Evolutionary conservation across 2,329 filamentous ascomycete species (phyloP).

Genomic region (Dothiorella sarmentorum): DNA sequence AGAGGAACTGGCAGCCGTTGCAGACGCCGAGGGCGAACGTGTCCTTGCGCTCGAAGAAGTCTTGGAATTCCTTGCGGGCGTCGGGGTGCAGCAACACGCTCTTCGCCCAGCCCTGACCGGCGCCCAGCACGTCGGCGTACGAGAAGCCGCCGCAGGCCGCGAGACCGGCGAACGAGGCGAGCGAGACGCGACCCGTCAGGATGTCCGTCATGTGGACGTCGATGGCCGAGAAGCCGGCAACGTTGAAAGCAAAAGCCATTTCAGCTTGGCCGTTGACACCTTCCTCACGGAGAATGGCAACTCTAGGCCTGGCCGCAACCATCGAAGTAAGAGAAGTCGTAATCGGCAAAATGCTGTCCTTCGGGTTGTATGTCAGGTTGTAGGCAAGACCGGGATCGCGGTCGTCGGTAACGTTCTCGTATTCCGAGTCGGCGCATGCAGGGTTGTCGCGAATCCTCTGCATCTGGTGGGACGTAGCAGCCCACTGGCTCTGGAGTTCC

Average conservation of each 20-base stretch:
- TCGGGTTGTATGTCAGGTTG: conserved; percentile 75
- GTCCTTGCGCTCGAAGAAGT: conserved; percentile 82
- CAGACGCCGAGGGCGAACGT: conserved; percentile 93
- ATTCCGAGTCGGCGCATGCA: conserved; percentile 80
- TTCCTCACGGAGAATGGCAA: conserved; percentile 92
- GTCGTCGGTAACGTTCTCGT: conserved; percentile 68
- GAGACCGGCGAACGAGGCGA: conserved; percentile 79
- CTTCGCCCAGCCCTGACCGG: conserved; percentile 96
- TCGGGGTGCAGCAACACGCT: conserved; percentile 80
- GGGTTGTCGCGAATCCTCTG: conserved; percentile 88
- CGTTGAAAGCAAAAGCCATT: conserved; percentile 94
- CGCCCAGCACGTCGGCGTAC: conserved; percentile 86
- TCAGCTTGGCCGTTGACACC: conserved; percentile 96
- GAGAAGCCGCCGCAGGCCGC: conserved; percentile 97
- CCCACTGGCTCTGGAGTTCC: conserved; percentile 83
- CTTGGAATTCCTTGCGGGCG: conserved; percentile 71
- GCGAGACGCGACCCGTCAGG: conserved; percentile 72
- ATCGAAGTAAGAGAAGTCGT: conserved; percentile 58
- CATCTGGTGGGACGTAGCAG: conserved; percentile 84
- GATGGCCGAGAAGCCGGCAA: conserved; percentile 84
- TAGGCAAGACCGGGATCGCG: conserved; percentile 80
- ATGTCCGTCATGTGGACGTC: conserved; percentile 97
- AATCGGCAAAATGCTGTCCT: conserved; percentile 71
- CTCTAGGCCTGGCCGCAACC: conserved; percentile 65
- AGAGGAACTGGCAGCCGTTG: conserved; percentile 96